Base-by-base conservation (phyloP, 2,329 filamentous ascomycete genomes). In the Fusarium goolgardi region DNA sequence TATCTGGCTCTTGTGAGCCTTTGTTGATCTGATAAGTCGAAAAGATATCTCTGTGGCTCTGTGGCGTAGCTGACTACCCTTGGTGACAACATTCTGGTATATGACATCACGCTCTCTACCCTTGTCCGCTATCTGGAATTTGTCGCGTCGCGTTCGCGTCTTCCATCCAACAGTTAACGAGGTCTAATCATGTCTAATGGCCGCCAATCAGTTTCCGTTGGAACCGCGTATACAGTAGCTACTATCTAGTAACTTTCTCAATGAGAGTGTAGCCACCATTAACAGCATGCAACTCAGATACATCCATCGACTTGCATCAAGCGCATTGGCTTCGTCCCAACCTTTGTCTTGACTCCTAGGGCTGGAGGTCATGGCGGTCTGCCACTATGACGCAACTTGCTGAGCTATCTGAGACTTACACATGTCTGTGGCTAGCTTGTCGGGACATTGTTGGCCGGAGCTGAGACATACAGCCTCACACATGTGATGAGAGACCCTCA, bases 391-490 rank as follows among this genome's bases (percentile, higher is more conserved):
- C 16, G 50, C 10, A 44, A 15, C 7, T n/a, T n/a, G 6, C 15
- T 20, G 20, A 43, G 20, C 21, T 53, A 8, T 12, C n/a, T 25
- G 20, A 27, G 15, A 34, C 23, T 20, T 8, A 16, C 16, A 25
- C 8, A 21, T 49, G 8, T 35, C 46, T n/a, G 21, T 25, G 31
- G 6, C 13, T 27, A 23, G 18, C 13, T n/a, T 10, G 11, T 39
- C 29, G 29, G 46, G 31, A 23, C 25, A 25, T 49, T 25, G 31
- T 34, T 49, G 46, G 23, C 8, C 1, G 16, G 3, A 29, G 37
- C 23, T 55, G 49, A 58, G 49, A 58, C 55, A 58, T 37, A 31
- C 35, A 41, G 37, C 55, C 35, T 35, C 18, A 9, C 16, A 13
- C 4, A 31, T 21, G 25, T 31, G 16, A 29, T 40, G 5, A 23